Base-by-base conservation (phyloP, 2,329 filamentous ascomycete species). In the Aspergillus sp. region DNA sequence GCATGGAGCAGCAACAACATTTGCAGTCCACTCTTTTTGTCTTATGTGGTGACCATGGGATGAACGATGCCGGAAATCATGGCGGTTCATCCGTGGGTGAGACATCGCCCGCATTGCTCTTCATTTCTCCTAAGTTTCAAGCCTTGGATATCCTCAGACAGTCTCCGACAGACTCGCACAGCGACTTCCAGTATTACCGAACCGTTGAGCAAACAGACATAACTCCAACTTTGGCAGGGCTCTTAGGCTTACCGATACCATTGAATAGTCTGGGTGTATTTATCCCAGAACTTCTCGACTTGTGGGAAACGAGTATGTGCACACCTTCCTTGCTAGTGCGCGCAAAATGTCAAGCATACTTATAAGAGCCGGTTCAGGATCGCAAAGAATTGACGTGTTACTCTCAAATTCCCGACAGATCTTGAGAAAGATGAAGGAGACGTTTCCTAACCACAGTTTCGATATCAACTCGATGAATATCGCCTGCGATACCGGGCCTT, bases 41-140 rank as follows among this genome's bases (percentile, higher is more conserved):
- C 3, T 79, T 99, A 6, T 92, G 89, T 59, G 95, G 95, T 58
- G 96, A 99, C 70, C 95, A 99, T 73, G 95, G 95, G n/a, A 99
- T 99, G 95, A 99, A 98, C 68, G 94, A 98, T 69, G 95, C 91
- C 19, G 95, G 95, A 2, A 98, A 98, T 67, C 95, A 99, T 73
- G 95, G 95, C 30, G 95, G 94, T 41, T 97, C 94, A 9, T 93
- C 93, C 0, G 86, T 92, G 1, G 94, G 95, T 47, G 95, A 99
- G 79, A 98, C 95, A 1, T 97, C 94, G 0, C 90, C 95, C 0
- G 95, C 95, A 15, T 80, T 99, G 9, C 85, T 97, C 19, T 98
- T 99, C 74, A 86, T 96, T 65, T 95, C 92, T 2, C 92, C 94
- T 0, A 95, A 92, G 70, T 82, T 97, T 47, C 86, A 84, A 69